Evolutionary conservation across 1,139 yeast genomes (phyloP), one percentile per base, ranked within the genome.

Genomic region (Geotrichum carabidarum): DNA sequence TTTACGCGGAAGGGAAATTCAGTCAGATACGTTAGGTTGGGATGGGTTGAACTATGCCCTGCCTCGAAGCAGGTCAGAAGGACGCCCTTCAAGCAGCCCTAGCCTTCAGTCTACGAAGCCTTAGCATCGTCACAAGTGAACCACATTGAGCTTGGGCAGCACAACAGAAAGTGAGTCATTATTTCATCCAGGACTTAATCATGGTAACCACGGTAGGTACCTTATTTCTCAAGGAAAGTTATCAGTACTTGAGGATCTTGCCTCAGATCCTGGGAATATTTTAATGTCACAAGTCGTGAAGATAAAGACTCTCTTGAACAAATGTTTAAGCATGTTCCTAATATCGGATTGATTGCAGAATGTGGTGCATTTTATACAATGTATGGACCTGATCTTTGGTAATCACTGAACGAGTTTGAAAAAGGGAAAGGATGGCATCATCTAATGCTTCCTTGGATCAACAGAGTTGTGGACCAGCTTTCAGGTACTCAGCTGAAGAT

Each of bases 271-370:
- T 0, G 65, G 68, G 9, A 89, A 87, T 63, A 74, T 78, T 51
- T 91, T 1, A 90, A 85, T 65, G 77, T 90, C 7, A 75, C 84
- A 53, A 83, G 90, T 61, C 80, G 81, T 51, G 78, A 84, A 62
- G 81, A 82, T 53, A 76, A 85, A 58, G 70, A 77, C 1, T 85
- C 83, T 43, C 73, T 90, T 65, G 88, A 86, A 60, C 76, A 86
- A 51, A 70, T 82, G 53, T 90, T 84, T 69, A 76, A 84, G 41
- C 78, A 90, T 58, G 78, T 82, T 12, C 82, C 85, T 1, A 80
- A 79, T 44, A 66, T 91, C 37, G 98, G 98, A 0, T 74, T 91
- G 51, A 82, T 91, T 60, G 95, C 96, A 0, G 98, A 91, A 68
- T 84, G 86, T 65, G 98, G 98, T 41, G 95, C 91, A 1, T 83